Conservation (phyloP, 1,139 yeast genomes). For the Eremothecium coryli region DNA sequence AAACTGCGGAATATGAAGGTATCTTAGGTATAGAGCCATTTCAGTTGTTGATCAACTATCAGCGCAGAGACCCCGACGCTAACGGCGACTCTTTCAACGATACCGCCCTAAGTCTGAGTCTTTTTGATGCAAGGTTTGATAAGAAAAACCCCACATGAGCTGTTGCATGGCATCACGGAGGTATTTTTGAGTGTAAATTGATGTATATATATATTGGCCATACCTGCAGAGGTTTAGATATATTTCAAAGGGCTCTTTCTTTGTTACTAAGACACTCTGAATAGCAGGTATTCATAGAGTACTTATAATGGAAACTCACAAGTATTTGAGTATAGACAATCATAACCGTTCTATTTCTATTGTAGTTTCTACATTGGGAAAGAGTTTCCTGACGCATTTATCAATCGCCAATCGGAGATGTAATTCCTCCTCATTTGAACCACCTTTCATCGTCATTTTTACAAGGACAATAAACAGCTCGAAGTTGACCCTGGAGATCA, state of each 20-base stretch:
- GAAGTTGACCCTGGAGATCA: slow-evolving; percentile 55
- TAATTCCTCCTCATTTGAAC: slow-evolving; percentile 59
- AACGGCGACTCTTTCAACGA: slow-evolving; percentile 18
- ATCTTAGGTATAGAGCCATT: slow-evolving; percentile 21
- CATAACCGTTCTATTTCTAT: slow-evolving; percentile 42
- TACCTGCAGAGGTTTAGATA: too few species aligned
- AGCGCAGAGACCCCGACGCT: slow-evolving; percentile 12
- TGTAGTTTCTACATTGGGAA: slow-evolving; percentile 44
- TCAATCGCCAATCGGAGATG: slow-evolving; percentile 45
- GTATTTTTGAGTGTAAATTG: too few species aligned
- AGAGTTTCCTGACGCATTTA: slow-evolving; percentile 36
- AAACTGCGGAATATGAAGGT: slow-evolving; percentile 13
- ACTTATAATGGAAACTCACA: too few species aligned
- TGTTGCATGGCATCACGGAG: too few species aligned
- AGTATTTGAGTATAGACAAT: too few species aligned
- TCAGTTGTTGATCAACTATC: slow-evolving; percentile 23
- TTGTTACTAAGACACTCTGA: too few species aligned
- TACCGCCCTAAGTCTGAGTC: slow-evolving; percentile 43
- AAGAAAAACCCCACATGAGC: slow-evolving; percentile 51
- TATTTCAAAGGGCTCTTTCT: too few species aligned
- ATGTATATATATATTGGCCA: too few species aligned
- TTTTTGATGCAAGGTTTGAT: slow-evolving; percentile 67
- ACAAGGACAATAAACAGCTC: slow-evolving; percentile 49
- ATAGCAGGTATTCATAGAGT: too few species aligned
- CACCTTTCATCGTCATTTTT: slow-evolving; percentile 52